A percentile compares a stretch with the other conserved stretches of the same genome.
These are phyloP conservation scores for Cinnamomum micranthum DNA, from an alignment of 164 flowering plant species.

Conservation along the genomic window DNA sequence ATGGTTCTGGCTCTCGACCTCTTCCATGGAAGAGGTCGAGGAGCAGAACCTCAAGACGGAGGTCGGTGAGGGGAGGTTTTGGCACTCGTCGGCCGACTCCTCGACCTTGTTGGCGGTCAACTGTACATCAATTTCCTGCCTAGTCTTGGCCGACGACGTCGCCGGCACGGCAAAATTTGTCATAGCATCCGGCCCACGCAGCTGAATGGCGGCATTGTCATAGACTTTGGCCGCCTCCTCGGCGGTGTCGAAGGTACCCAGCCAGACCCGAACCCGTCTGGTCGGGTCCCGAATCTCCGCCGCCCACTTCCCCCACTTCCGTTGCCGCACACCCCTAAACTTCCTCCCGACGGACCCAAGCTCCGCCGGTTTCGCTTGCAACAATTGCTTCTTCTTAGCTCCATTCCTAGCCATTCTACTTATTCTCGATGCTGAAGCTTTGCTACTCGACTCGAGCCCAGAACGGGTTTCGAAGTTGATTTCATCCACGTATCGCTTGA, in stretches of 20 bases:
- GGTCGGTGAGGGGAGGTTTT: conserved; percentile 50
- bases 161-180: conserved; percentile 49
- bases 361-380: background rate
- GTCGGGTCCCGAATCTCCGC: conserved; percentile 91
- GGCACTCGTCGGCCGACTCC: conserved; percentile 56
- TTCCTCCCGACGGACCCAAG: conserved; percentile 30
- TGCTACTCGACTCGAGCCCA: conserved; percentile 12
- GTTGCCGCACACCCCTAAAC: conserved; percentile 75
- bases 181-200: conserved; percentile 76
- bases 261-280: conserved; percentile 63
- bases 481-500: conserved; percentile 59
- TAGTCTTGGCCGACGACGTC: background rate
- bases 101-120: conserved; percentile 24
- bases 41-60: conserved; percentile 52
- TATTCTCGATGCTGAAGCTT: background rate
- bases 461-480: conserved; percentile 32
- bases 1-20: background rate
- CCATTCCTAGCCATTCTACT: conserved; percentile 1
- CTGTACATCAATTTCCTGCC: conserved; percentile 11
- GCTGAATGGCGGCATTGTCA: conserved; percentile 75
- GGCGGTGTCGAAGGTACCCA: conserved; percentile 84
- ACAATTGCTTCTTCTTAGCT: conserved; percentile 8
- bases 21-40: conserved; percentile 13
- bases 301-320: conserved; percentile 98
- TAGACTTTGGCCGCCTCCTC: conserved; percentile 91